phyloP scores from a whole-genome alignment of 2,329 filamentous ascomycete species.

The Trichoderma citrinoviride region DNA sequence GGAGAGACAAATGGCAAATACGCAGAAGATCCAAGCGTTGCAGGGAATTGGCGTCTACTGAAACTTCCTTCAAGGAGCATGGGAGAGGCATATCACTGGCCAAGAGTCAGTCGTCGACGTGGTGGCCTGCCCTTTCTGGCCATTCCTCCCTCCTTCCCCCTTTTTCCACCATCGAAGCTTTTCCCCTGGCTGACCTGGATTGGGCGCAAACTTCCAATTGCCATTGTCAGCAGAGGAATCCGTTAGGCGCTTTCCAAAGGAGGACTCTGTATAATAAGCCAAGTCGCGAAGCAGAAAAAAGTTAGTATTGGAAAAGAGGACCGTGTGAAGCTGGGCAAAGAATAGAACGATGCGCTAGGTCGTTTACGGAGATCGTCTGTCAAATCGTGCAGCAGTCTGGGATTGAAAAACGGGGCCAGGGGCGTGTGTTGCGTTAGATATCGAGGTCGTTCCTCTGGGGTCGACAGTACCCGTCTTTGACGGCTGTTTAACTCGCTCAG shows the following conservation, averaged over 20 bases:
- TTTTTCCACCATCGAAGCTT: not conserved
- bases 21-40: not conserved
- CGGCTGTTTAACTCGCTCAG: not conserved
- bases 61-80: not conserved
- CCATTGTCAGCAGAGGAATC: not conserved
- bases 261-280: not conserved
- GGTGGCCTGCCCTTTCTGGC: not conserved
- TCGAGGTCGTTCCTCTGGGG: not conserved
- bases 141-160: not conserved
- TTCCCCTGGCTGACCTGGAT: not conserved
- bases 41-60: not conserved
- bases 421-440: conserved; percentile 11
- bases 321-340: not conserved
- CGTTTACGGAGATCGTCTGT: conserved; percentile 23
- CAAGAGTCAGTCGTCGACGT: not conserved
- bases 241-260: not conserved
- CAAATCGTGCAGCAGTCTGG: conserved; percentile 25
- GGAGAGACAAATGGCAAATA: not conserved
- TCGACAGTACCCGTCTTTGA: not conserved
- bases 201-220: not conserved
- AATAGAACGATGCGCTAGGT: conserved; percentile 11
- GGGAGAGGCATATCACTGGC: not conserved
- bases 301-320: not conserved
- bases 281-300: conserved; percentile 13
- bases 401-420: conserved; percentile 6